Evolutionary conservation across 23 red algal genomes (phyloP).

Genomic region (Gracilaria caudata): DNA sequence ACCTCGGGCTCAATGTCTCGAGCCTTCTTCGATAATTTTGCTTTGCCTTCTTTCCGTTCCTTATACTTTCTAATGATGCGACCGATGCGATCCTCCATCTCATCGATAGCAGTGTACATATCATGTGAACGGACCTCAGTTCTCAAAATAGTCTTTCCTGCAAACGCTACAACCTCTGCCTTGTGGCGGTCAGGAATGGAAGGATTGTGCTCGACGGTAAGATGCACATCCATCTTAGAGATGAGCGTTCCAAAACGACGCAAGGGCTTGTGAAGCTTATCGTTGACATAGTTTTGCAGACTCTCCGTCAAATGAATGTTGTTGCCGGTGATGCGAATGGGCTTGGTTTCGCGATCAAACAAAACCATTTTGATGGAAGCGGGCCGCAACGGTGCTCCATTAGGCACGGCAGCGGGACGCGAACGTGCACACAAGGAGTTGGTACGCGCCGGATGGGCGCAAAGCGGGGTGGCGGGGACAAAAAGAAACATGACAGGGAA

Average conservation of each 20-base stretch:
- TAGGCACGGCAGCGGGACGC: constrained; percentile 20
- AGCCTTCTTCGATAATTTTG: constrained; percentile 4
- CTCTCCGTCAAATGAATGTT: constrained; percentile 91
- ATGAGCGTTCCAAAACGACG: constrained; percentile 61
- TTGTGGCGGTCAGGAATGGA: constrained; percentile 70
- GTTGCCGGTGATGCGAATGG: constrained; percentile 84
- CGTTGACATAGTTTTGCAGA: constrained; percentile 75
- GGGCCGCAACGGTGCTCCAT: not conserved
- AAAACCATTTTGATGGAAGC: constrained; percentile 32
- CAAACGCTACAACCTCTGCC: constrained; percentile 86
- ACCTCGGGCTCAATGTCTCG: not conserved
- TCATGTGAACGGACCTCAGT: constrained; percentile 69
- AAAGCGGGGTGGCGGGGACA: constrained; percentile 1
- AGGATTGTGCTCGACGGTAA: constrained; percentile 94
- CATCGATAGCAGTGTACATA: constrained; percentile 89
- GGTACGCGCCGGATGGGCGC: not conserved
- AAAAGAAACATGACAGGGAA: constrained; percentile 5
- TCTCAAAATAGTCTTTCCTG: constrained; percentile 79
- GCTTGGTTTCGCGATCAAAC: constrained; percentile 34
- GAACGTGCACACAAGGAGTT: not conserved
- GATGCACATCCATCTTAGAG: constrained; percentile 90
- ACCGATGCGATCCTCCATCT: constrained; percentile 71
- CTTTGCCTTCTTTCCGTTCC: constrained; percentile 68
- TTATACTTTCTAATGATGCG: constrained; percentile 94
- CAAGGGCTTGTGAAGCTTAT: constrained; percentile 85